Evolutionary conservation across 1,139 yeast species (phyloP).

Genomic region (Nakaseomyces bracarensis): DNA sequence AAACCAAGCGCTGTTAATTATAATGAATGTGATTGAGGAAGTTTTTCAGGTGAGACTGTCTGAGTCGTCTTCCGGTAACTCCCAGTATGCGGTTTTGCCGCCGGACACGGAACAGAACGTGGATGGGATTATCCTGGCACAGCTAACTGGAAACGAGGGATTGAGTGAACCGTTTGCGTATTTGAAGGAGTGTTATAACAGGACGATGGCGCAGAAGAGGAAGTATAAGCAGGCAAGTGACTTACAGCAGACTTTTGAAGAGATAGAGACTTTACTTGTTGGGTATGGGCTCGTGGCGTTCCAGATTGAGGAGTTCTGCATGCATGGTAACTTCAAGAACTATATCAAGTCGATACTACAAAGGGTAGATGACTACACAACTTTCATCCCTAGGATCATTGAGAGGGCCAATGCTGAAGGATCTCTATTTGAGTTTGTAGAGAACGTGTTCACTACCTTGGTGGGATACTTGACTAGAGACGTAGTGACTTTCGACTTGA

Average conservation of each 20-base stretch:
- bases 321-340: slow-evolving; percentile 20
- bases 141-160: slow-evolving; percentile 28
- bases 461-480: slow-evolving; percentile 20
- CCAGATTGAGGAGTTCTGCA: slow-evolving; percentile 39
- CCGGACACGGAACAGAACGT: slow-evolving; percentile 12
- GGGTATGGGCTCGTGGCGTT: slow-evolving; percentile 65
- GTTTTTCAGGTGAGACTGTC: slow-evolving; percentile 20
- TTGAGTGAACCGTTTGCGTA: slow-evolving; percentile 23
- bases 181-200: slow-evolving; percentile 25
- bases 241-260: slow-evolving; percentile 38
- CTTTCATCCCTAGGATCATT: slow-evolving; percentile 52
- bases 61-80: neutral
- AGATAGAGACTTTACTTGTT: slow-evolving; percentile 46
- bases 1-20: neutral
- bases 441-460: slow-evolving; percentile 46
- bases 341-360: slow-evolving; percentile 33
- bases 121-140: slow-evolving; percentile 27
- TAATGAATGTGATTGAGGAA: slow-evolving; percentile 18
- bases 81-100: neutral
- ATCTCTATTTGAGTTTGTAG: slow-evolving; percentile 49
- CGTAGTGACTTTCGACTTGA: slow-evolving; percentile 32
- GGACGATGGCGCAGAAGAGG: slow-evolving; percentile 26
- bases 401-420: slow-evolving; percentile 60
- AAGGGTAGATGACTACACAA: slow-evolving; percentile 37
- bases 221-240: slow-evolving; percentile 25